phyloP scores from a whole-genome alignment of 2,329 filamentous ascomycete genomes.

The Colletotrichum lupini region DNA sequence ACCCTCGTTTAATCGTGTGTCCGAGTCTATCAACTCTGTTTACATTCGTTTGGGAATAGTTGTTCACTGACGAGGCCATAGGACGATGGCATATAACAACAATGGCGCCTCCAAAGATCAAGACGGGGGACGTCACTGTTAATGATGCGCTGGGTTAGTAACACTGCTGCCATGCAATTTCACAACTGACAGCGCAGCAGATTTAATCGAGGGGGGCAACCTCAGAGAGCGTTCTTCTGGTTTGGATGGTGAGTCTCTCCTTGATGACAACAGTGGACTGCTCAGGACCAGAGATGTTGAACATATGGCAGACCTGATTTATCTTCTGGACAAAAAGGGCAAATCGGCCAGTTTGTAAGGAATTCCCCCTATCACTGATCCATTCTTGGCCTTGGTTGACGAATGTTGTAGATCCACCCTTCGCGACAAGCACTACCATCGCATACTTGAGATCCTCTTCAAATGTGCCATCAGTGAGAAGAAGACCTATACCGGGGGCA shows the following conservation, averaged over 20 bases:
- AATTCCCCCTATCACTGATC: neutral
- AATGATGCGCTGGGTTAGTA: conserved; percentile 33
- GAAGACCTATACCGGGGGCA: conserved; percentile 66
- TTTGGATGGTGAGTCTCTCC: conserved; percentile 49
- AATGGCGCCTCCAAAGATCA: conserved; percentile 32
- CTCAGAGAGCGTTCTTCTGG: conserved; percentile 53
- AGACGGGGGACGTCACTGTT: conserved; percentile 29
- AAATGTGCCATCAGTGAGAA: conserved; percentile 76
- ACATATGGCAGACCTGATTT: conserved; percentile 47
- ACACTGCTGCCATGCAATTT: too few relatives aligned
- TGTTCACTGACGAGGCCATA: neutral
- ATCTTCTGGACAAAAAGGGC: conserved; percentile 49
- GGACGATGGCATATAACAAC: neutral
- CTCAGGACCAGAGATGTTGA: neutral
- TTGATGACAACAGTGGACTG: neutral
- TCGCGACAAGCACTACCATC: conserved; percentile 82
- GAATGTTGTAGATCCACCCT: conserved; percentile 52
- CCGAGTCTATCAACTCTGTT: neutral
- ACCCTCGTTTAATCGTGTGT: too few relatives aligned
- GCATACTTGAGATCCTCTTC: conserved; percentile 85
- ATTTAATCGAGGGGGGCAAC: conserved; percentile 41
- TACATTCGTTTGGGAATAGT: neutral
- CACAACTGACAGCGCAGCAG: conserved; percentile 38
- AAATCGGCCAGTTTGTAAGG: conserved; percentile 50
- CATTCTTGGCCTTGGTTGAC: neutral